A percentile compares a stretch with the other conserved stretches of the same genome.
Conservation (phyloP, 768 basidiomycete species). For the Russula abietina region DNA sequence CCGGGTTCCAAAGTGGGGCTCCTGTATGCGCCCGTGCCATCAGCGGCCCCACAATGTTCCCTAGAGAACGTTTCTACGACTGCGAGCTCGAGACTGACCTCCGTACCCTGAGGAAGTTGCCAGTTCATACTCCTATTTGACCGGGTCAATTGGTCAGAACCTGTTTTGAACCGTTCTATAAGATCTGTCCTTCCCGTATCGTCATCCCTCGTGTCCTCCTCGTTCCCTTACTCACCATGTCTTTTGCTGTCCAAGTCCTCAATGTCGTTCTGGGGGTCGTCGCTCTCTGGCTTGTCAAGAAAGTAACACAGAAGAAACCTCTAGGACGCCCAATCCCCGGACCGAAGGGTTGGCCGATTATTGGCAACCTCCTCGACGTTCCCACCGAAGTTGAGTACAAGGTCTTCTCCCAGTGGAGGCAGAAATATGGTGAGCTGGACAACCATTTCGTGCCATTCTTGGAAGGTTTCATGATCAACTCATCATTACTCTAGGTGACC, state of each 20-base stretch:
- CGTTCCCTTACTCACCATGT: slow-evolving; percentile 1
- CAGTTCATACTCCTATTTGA: slow-evolving; percentile 3
- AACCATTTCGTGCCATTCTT: not conserved
- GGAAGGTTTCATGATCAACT: not conserved
- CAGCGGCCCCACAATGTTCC: not conserved
- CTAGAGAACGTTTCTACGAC: not conserved
- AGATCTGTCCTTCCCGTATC: not conserved
- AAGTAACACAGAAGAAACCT: slow-evolving; percentile 18
- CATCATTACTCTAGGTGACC: slow-evolving; percentile 21
- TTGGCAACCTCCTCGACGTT: slow-evolving; percentile 25
- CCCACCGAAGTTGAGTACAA: slow-evolving; percentile 22
- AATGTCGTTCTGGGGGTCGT: slow-evolving; percentile 14
- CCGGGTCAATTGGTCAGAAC: slow-evolving; percentile 4
- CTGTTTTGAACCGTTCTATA: not conserved
- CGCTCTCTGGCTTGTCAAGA: slow-evolving; percentile 18
- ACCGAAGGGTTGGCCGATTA: slow-evolving; percentile 22
- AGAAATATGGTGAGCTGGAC: slow-evolving; percentile 21
- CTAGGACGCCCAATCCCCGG: slow-evolving; percentile 19
- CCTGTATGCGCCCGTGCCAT: not conserved
- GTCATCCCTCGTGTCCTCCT: not conserved
- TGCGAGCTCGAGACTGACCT: not conserved
- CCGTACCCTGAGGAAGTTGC: slow-evolving; percentile 3
- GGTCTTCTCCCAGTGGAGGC: slow-evolving; percentile 18
- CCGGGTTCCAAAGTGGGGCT: not conserved
- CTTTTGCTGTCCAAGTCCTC: slow-evolving; percentile 7